Evolutionary conservation across 495 filamentous ascomycete genomes (phyloP).

Genomic region (Sphaerosporella brunnea): DNA sequence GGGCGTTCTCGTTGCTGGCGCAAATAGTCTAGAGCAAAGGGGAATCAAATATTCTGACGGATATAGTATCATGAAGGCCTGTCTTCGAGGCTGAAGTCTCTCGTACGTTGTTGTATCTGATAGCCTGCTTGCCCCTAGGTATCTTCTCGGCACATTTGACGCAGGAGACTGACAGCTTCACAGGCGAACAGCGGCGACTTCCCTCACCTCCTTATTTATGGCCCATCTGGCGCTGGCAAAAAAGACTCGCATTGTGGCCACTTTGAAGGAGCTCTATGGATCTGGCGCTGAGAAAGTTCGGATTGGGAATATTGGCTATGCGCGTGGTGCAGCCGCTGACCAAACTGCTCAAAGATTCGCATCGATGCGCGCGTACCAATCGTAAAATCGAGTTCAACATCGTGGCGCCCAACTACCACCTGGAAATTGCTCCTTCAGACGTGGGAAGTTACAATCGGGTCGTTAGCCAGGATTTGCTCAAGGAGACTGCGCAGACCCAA

Average conservation of each 20-base stretch:
- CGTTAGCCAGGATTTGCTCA: conserved; percentile 83
- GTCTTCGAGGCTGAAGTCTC: conserved; percentile 66
- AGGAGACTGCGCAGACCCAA: conserved; percentile 96
- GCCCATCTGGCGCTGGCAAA: conserved; percentile 89
- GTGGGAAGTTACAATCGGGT: conserved; percentile 95
- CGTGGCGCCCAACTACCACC: conserved; percentile 84
- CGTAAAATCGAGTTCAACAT: conserved; percentile 99
- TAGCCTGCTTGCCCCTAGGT: neutral
- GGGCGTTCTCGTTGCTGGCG: too few relatives aligned
- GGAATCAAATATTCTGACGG: too few relatives aligned
- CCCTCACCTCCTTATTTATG: conserved; percentile 90
- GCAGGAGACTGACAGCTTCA: neutral
- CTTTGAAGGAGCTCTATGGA: conserved; percentile 77
- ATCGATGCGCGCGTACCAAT: conserved; percentile 83
- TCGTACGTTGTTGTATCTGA: conserved; percentile 38
- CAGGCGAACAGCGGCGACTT: conserved; percentile 95
- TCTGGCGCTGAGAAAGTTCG: conserved; percentile 63
- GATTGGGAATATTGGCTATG: neutral
- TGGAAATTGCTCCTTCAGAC: conserved; percentile 94
- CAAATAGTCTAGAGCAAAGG: too few relatives aligned
- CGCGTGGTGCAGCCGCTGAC: neutral
- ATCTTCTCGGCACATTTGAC: neutral
- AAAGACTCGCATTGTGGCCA: conserved; percentile 93
- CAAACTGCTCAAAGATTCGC: conserved; percentile 41
- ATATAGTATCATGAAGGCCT: conserved; percentile 50